Evolutionary conservation across 129 eudicot genomes (phyloP).

Genomic region (Mikania micrantha): DNA sequence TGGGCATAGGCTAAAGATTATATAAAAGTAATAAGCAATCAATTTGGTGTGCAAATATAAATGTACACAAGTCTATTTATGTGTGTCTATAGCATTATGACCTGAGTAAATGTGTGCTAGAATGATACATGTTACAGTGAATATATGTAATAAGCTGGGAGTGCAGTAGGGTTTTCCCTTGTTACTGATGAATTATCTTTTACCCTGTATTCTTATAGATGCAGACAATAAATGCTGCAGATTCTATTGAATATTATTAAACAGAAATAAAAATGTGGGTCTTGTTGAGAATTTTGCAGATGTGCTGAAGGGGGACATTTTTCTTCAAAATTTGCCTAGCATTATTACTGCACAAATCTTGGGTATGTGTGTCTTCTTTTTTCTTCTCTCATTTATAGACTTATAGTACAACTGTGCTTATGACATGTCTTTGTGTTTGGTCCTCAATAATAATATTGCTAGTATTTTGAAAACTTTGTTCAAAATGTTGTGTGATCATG

Average conservation of each 20-base stretch:
- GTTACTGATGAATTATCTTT: neutral
- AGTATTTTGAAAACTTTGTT: neutral
- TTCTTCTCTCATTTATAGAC: neutral
- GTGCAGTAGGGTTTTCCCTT: neutral
- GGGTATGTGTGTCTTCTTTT: constrained; percentile 34
- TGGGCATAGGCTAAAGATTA: neutral
- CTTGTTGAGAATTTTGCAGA: constrained; percentile 35
- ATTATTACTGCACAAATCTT: constrained; percentile 81
- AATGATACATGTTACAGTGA: neutral
- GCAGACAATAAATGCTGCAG: neutral
- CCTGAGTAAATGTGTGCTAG: neutral
- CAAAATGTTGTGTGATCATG: neutral
- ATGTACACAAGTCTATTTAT: neutral
- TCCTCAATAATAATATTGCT: neutral
- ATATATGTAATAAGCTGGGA: neutral
- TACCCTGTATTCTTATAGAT: neutral
- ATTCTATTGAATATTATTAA: neutral
- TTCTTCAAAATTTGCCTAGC: constrained; percentile 97
- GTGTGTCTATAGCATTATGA: neutral
- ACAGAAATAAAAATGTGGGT: neutral
- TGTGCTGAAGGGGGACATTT: constrained; percentile 90
- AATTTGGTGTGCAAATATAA: neutral
- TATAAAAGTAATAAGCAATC: neutral
- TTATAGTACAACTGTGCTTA: neutral
- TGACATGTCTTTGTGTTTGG: neutral